phyloP scores from a whole-genome alignment of 2,329 filamentous ascomycete genomes.

The Colletotrichum agaves region DNA sequence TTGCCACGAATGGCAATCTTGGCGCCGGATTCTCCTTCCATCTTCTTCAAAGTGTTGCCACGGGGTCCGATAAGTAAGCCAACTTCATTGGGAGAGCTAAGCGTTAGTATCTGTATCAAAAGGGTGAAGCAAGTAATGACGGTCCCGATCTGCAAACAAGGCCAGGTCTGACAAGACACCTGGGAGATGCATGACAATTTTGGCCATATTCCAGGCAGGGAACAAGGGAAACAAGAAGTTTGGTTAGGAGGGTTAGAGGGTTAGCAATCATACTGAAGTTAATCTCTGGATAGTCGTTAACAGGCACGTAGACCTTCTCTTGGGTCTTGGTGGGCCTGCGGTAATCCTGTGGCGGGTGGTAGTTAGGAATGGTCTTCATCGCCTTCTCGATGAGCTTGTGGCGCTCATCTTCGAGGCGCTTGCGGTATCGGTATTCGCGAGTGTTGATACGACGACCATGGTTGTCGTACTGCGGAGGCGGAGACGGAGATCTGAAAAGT shows the following conservation, averaged over 20 bases:
- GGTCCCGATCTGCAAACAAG: slow-evolving; percentile 46
- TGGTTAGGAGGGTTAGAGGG: slow-evolving; percentile 87
- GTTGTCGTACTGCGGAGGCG: slow-evolving; percentile 97
- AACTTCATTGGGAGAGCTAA: slow-evolving; percentile 90
- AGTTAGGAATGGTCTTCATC: slow-evolving; percentile 99
- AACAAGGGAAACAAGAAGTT: slow-evolving; percentile 47
- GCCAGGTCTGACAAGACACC: slow-evolving; percentile 42
- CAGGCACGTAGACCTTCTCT: slow-evolving; percentile 99
- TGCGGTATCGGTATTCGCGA: slow-evolving; percentile 97
- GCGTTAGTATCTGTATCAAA: slow-evolving; percentile 80
- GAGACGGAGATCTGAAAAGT: slow-evolving; percentile 84
- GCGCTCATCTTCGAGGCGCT: slow-evolving; percentile 96
- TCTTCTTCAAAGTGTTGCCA: slow-evolving; percentile 99
- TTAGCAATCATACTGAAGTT: slow-evolving; percentile 99
- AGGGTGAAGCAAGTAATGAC: slow-evolving; percentile 50
- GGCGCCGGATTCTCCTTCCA: slow-evolving; percentile 96
- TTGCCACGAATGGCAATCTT: slow-evolving; percentile 99
- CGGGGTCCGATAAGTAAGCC: slow-evolving; percentile 99
- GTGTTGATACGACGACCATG: slow-evolving; percentile 99
- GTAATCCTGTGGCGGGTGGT: slow-evolving; percentile 98
- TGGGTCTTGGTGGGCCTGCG: slow-evolving; percentile 99
- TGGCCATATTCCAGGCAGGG: slow-evolving; percentile 57
- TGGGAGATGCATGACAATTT: slow-evolving; percentile 50
- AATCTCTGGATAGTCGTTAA: slow-evolving; percentile 99
- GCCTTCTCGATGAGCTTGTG: slow-evolving; percentile 99